Conservation (phyloP, 2,329 filamentous ascomycete species). For the Ophiobolus disseminans region DNA sequence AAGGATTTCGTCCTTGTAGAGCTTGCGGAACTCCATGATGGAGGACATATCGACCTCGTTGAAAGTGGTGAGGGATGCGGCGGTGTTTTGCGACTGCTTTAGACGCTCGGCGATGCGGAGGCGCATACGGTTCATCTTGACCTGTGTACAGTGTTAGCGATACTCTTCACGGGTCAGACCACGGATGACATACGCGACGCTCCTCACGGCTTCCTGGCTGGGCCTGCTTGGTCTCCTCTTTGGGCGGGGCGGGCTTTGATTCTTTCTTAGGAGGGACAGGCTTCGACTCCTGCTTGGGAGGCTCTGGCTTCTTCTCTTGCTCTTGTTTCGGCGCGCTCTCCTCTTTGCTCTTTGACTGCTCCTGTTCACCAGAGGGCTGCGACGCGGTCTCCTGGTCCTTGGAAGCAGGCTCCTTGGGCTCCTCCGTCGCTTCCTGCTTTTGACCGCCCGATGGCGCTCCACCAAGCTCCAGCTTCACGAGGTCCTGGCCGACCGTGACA, state of each 20-base stretch:
- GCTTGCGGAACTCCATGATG: slow-evolving; percentile 94
- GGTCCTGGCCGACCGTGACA: slow-evolving; percentile 90
- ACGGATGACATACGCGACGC: slow-evolving; percentile 71
- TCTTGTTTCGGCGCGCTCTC: slow-evolving; percentile 45
- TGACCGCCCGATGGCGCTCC: slow-evolving; percentile 61
- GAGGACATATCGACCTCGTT: slow-evolving; percentile 99
- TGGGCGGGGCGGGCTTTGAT: slow-evolving; percentile 38
- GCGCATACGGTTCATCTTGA: slow-evolving; percentile 99
- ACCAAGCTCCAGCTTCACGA: slow-evolving; percentile 81
- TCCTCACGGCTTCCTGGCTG: slow-evolving; percentile 80
- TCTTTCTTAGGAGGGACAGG: slow-evolving; percentile 50
- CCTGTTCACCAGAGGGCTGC: slow-evolving; percentile 59
- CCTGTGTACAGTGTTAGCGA: slow-evolving; percentile 59
- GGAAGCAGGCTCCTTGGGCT: slow-evolving; percentile 67
- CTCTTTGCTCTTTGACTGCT: slow-evolving; percentile 51
- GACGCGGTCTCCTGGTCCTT: slow-evolving; percentile 65
- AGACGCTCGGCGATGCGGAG: slow-evolving; percentile 95
- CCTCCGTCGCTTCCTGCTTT: slow-evolving; percentile 62
- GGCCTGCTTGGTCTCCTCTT: slow-evolving; percentile 40
- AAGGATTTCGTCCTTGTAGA: slow-evolving; percentile 94
- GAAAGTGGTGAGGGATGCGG: slow-evolving; percentile 95
- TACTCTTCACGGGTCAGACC: not conserved
- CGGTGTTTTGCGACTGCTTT: slow-evolving; percentile 99
- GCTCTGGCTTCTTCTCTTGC: slow-evolving; percentile 44
- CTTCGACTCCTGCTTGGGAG: slow-evolving; percentile 51